Conservation (phyloP, 306 rosid genomes). For the Vigna angularis region DNA sequence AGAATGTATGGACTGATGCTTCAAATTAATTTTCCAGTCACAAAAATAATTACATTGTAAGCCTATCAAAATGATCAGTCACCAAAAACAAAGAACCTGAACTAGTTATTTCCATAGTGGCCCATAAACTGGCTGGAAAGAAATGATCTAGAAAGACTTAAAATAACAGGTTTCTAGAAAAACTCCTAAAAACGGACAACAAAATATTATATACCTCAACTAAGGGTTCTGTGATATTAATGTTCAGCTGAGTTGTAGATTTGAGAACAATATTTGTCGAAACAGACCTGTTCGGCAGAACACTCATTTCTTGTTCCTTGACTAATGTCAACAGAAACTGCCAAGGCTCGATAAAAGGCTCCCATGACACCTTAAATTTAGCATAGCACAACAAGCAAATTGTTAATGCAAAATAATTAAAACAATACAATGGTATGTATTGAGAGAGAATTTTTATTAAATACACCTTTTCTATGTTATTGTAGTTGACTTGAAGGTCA, state of each 20-base stretch:
- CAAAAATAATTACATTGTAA: conserved; percentile 9
- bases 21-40: not conserved
- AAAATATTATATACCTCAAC: conserved; percentile 66
- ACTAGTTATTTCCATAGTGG: conserved; percentile 4
- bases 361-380: conserved; percentile 85
- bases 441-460: not conserved
- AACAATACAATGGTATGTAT: not conserved
- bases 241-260: conserved; percentile 71
- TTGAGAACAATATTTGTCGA: conserved; percentile 69
- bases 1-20: not conserved
- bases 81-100: conserved; percentile 19
- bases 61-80: conserved; percentile 21
- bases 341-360: conserved; percentile 97
- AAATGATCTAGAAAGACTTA: conserved; percentile 14
- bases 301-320: conserved; percentile 69
- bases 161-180: conserved; percentile 26
- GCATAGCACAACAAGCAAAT: conserved; percentile 42
- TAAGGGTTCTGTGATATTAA: conserved; percentile 85
- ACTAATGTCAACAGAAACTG: conserved; percentile 63
- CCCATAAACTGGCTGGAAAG: not conserved
- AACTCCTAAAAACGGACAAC: not conserved
- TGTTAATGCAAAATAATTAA: not conserved
- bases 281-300: conserved; percentile 64
- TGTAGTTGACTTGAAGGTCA: conserved; percentile 76
- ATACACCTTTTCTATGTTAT: conserved; percentile 82